phyloP scores from a whole-genome alignment of 495 filamentous ascomycete species.

The Poronia punctata region DNA sequence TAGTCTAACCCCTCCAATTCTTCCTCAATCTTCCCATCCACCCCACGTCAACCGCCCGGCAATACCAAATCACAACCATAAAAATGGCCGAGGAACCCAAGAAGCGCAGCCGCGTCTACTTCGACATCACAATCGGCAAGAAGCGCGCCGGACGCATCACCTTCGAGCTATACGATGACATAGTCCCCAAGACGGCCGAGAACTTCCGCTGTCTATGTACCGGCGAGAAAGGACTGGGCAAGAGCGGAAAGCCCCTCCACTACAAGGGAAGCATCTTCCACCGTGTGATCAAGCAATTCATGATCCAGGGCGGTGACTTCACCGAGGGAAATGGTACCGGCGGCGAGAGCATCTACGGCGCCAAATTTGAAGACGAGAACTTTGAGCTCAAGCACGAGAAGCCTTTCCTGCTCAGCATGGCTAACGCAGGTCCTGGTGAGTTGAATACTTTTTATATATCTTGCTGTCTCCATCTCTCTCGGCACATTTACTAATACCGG shows the following conservation, averaged over 20 bases:
- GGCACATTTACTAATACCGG: constrained; percentile 7
- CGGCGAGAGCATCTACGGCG: constrained; percentile 95
- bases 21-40: background rate
- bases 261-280: constrained; percentile 93
- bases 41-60: background rate
- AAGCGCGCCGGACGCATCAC: constrained; percentile 64
- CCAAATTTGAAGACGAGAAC: constrained; percentile 97
- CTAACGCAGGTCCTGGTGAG: constrained; percentile 90
- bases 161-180: constrained; percentile 83
- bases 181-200: constrained; percentile 88
- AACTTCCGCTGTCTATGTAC: constrained; percentile 98
- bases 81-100: constrained; percentile 35
- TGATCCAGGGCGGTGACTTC: constrained; percentile 99
- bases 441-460: constrained; percentile 3
- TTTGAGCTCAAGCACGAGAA: constrained; percentile 90
- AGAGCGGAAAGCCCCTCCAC: constrained; percentile 75
- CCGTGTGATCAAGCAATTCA: constrained; percentile 95
- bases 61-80: background rate
- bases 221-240: constrained; percentile 77
- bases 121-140: constrained; percentile 77
- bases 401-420: constrained; percentile 94
- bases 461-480: background rate
- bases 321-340: constrained; percentile 91
- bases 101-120: constrained; percentile 70
- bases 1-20: constrained; percentile 2